Base-by-base conservation (phyloP, 164 flowering plant species). In the Tetracentron sinense region DNA sequence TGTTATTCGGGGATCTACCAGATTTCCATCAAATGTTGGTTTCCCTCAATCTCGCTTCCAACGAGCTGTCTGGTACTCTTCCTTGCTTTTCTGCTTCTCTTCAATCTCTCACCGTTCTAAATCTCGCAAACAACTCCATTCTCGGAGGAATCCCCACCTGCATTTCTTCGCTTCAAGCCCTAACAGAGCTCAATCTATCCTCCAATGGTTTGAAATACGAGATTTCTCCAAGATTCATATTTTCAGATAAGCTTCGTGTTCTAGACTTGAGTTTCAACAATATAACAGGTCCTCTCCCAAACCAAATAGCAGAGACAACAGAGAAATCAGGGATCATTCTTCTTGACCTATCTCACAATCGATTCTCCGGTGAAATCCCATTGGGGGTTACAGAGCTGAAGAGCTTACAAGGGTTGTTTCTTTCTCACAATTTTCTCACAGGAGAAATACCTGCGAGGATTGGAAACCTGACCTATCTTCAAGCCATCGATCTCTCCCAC, bases 391-490 rank as follows among this genome's bases (percentile, higher is more conserved):
- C 95, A 0, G 97, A 94, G 50, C 63, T 94, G 75, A 85, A 77
- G 72, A 86, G 78, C 74, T 79, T 94, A 73, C 97, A 91, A 69
- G 97, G 85, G 1, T 74, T 94, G 78, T 81, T 82, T 71, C 88
- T 94, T 35, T 89, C 93, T 23, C 82, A 86, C 61, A 94, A 94
- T 76, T 69, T 63, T 54, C 90, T 91, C 12, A 75, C 67, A 0
- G 98, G 97, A 1, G 85, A 83, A 56, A 89, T 94, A 49, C 98
- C 97, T 1, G 76, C 80, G 2, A 74, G 91, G 65, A 87, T 94
- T 30, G 98, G 98, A 16, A 94, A 94, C 50, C 74, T 94, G 72
- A 91, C 92, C 4, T 87, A 87, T 72, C 83, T 93, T 48, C 97
- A 90, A 83, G 97, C 85, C 30, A 77, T 93, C 51, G 96, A 93